Base-by-base conservation (phyloP, 2,329 filamentous ascomycete species). In the Aspergillus amoenus region DNA sequence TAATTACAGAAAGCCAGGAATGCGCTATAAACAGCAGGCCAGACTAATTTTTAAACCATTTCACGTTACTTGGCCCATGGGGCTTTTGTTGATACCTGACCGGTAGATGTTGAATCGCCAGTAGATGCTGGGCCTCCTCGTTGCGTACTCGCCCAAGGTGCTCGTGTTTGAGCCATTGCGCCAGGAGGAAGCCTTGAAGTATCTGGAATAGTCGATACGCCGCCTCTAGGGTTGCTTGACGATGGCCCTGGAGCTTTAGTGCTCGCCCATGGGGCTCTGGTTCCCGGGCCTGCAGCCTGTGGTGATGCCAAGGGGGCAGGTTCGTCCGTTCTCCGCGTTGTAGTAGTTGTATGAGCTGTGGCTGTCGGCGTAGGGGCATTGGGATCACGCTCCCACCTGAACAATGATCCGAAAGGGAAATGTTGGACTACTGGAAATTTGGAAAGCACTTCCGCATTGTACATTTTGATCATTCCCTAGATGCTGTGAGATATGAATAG, bases 391-490 rank as follows among this genome's bases (percentile, higher is more conserved):
- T 90, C 86, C 88, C 89, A 93, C 39, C 83, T 84, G 70, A 93
- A 91, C n/a, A 94, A 77, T 5, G 87, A 88, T 24, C 90, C 90
- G 64, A 94, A 93, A 3, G 83, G 84, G 64, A 94, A 97, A 75
- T 99, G 94, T 75, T 99, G 94, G n/a, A 99, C 91, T 3, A 99
- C 94, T 3, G 94, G 94, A 70, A 97, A 97, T 74, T 99, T 99
- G 40, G 90, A 91, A 13, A 99, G 81, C 3, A 99, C 94, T 78
- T 99, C 94, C 17, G 91, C 94, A 64, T 95, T 92, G 78, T 93
- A 99, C 94, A 99, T 99, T 76, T 97, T 99, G 68, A 99, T 86
- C 94, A 99, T 97, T 51, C 94, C 94, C 87, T 89, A 22, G 2
- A 30, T 58, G 17, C 17, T 15, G 40, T 65, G 45, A 64, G 47